Evolutionary conservation across 2,329 filamentous ascomycete species (phyloP).

Genomic region (Setomelanomma holmii): DNA sequence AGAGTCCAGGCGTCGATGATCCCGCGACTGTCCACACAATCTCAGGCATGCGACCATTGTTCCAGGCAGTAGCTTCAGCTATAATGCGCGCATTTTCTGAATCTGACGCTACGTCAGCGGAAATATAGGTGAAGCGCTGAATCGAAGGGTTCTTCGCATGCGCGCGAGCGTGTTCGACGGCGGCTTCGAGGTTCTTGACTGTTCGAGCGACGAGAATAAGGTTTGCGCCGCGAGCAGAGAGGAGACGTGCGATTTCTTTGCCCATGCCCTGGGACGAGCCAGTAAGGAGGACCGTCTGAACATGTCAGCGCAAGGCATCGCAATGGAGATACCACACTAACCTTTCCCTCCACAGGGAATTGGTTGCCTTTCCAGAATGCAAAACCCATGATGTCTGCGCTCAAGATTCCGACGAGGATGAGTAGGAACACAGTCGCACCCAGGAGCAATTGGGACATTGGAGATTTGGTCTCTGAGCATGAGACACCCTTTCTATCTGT

Average conservation of each 20-base stretch:
- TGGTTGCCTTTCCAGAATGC: slow-evolving; percentile 71
- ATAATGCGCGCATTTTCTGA: slow-evolving; percentile 75
- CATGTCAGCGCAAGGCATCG: no score
- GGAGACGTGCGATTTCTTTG: slow-evolving; percentile 72
- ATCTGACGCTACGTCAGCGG: slow-evolving; percentile 77
- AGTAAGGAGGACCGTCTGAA: slow-evolving; percentile 84
- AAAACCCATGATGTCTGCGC: slow-evolving; percentile 68
- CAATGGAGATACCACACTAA: no score
- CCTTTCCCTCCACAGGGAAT: slow-evolving; percentile 85
- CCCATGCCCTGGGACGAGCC: slow-evolving; percentile 95
- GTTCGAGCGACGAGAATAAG: slow-evolving; percentile 85
- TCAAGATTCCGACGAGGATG: slow-evolving; percentile 46
- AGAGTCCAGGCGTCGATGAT: slow-evolving; percentile 74
- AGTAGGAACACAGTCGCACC: slow-evolving; percentile 46
- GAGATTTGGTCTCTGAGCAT: no score
- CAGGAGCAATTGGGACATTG: slow-evolving; percentile 48
- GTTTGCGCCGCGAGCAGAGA: slow-evolving; percentile 84
- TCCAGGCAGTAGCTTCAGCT: slow-evolving; percentile 78
- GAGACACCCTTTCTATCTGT: not conserved
- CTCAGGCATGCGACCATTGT: slow-evolving; percentile 75
- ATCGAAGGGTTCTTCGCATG: slow-evolving; percentile 68
- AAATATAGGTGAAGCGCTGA: slow-evolving; percentile 84
- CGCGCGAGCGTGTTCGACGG: slow-evolving; percentile 71
- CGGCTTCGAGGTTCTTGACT: slow-evolving; percentile 73
- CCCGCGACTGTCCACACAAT: slow-evolving; percentile 93